Conservation (phyloP, 129 eudicot species). For the Heracleum sosnowskyi region DNA sequence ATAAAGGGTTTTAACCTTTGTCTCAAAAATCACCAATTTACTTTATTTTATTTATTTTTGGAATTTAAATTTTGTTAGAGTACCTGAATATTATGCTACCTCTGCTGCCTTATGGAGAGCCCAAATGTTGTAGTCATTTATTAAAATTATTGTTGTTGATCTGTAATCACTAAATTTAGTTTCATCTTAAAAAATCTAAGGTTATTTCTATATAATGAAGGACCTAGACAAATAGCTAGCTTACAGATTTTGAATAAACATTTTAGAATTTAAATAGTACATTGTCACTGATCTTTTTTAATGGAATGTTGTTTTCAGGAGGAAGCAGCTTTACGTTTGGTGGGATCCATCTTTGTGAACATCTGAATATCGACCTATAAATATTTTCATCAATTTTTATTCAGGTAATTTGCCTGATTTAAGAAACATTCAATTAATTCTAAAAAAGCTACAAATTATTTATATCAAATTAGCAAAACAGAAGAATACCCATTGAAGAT, state of each 20-base stretch:
- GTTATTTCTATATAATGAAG: background rate
- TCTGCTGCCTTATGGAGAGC: background rate
- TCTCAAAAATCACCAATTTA: background rate
- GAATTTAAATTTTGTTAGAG: no score
- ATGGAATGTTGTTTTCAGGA: background rate
- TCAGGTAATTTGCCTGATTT: constrained; percentile 40
- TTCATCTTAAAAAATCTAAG: background rate
- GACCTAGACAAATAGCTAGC: background rate
- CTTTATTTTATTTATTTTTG: background rate
- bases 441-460: no score
- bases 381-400: constrained; percentile 76
- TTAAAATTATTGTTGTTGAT: background rate
- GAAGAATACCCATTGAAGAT: background rate
- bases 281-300: background rate
- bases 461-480: background rate
- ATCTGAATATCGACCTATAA: constrained; percentile 85
- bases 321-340: background rate
- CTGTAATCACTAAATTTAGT: background rate
- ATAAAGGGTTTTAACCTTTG: background rate
- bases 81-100: background rate
- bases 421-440: background rate
- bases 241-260: background rate
- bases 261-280: background rate
- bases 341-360: constrained; percentile 31
- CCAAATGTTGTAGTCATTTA: background rate